Conservation (phyloP, 2,329 filamentous ascomycete genomes). For the Stachybotrys echinatus region DNA sequence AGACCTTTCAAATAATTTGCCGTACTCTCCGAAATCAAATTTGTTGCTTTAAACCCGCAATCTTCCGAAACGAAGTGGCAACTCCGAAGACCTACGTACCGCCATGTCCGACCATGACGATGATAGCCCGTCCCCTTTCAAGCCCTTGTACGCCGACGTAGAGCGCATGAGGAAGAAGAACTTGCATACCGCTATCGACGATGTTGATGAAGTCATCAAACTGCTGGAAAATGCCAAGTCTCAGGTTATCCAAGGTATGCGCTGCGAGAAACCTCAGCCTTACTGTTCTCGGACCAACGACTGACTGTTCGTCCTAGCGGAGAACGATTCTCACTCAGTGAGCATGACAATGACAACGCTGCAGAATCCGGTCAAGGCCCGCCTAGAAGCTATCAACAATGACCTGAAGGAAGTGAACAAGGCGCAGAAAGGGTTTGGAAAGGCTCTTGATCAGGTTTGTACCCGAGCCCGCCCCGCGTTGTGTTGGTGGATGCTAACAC, state of each 20-base stretch:
- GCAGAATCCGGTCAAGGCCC: conserved; percentile 77
- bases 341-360: conserved; percentile 74
- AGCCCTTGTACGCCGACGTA: conserved; percentile 65
- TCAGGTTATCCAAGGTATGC: conserved; percentile 63
- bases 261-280: not conserved
- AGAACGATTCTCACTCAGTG: conserved; percentile 48
- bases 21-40: too few species aligned
- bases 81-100: not conserved
- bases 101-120: conserved; percentile 29
- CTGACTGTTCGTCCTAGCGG: conserved; percentile 10
- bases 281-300: not conserved
- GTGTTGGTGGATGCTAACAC: conserved; percentile 10
- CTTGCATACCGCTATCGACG: conserved; percentile 64
- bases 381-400: conserved; percentile 74
- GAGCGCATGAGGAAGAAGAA: conserved; percentile 64
- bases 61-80: not conserved
- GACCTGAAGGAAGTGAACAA: conserved; percentile 80
- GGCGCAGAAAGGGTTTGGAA: conserved; percentile 77
- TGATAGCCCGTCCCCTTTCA: conserved; percentile 38
- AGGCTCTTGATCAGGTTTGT: conserved; percentile 73
- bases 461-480: not conserved
- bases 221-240: conserved; percentile 69
- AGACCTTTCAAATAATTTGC: too few species aligned
- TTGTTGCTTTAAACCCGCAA: too few species aligned
- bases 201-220: conserved; percentile 81